These are phyloP conservation scores for Sordariomycetes sp. DNA, from an alignment of 2,329 filamentous ascomycete genomes.

Conservation along the genomic window DNA sequence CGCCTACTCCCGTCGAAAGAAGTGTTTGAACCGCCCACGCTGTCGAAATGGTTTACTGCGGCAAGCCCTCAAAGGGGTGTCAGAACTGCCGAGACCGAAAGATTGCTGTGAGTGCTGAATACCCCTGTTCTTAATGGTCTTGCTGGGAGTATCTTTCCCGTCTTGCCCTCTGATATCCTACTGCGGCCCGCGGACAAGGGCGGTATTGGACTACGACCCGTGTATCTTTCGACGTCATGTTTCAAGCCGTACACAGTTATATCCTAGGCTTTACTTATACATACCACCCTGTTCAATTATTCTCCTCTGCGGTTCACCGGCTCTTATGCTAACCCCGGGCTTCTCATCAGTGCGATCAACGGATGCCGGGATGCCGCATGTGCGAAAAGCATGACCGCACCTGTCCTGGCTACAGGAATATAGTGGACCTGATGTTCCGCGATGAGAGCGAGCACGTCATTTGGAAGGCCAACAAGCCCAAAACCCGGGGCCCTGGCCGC, in stretches of 20 bases:
- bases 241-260: too few species aligned
- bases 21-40: neutral
- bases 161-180: neutral
- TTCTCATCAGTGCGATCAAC: conserved; percentile 37
- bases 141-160: neutral
- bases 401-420: conserved; percentile 45
- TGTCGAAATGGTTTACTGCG: conserved; percentile 42
- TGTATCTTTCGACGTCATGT: too few species aligned
- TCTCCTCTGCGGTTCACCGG: too few species aligned
- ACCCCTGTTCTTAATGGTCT: neutral
- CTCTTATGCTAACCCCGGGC: neutral
- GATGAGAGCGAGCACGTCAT: conserved; percentile 46
- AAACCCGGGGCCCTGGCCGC: neutral
- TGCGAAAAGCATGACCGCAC: conserved; percentile 38
- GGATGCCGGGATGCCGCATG: conserved; percentile 39
- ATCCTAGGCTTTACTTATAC: too few species aligned
- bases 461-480: conserved; percentile 32
- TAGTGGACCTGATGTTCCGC: conserved; percentile 46
- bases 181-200: neutral
- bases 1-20: neutral
- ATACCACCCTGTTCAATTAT: too few species aligned
- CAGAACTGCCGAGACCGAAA: conserved; percentile 44
- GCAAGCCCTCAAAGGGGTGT: conserved; percentile 46
- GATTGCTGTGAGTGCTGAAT: conserved; percentile 34
- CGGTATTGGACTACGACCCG: too few species aligned